Base-by-base conservation (phyloP, 352 stramenopile genomes). In the Globisporangium alternatum region DNA sequence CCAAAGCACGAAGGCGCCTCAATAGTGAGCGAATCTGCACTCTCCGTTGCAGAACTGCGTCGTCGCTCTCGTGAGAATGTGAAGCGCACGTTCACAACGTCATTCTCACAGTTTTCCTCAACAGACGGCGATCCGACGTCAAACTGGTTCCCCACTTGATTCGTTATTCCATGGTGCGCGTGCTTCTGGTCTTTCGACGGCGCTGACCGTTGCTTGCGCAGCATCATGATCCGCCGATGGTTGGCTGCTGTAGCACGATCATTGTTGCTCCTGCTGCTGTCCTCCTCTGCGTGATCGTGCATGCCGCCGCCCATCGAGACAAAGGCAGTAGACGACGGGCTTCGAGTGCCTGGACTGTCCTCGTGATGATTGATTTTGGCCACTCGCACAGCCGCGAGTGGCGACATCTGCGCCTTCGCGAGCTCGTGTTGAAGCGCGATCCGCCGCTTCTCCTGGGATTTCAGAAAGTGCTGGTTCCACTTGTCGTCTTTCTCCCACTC, bases 401-500 rank as follows among this genome's bases (percentile, higher is more conserved):
- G 76, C 1, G 72, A 80, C 19, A 65, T 58, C 39, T 89, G 74
- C 33, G 76, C 74, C 56, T 75, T 77, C 4, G 62, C 39, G 25
- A 92, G 57, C 30, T 90, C 81, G 10, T 90, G 64, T 53, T 90
- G 81, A 1, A 92, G 58, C 6, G 74, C 69, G 1, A 74, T 67
- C 6, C 83, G 72, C 5, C 78, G 62, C 43, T 65, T 80, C 55
- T 92, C 80, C 25, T 90, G 77, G 1, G 68, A 78, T 65, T 76
- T 84, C 4, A 90, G 64, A 25, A 83, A 90, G 6, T 89, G 71
- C 61, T 90, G 80, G 22, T 86, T 86, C 76, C 80, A 82, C 62
- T 91, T 88, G 41, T 78, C 78, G 41, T 90, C 82, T 58, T 85
- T 86, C 60, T 89, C 71, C 82, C 80, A 90, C 57, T 88, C 74